A percentile compares a stretch with the other conserved stretches of the same genome.
Evolutionary conservation across 2,329 filamentous ascomycete species (phyloP).

Genomic region (Pseudomassariella vexata): DNA sequence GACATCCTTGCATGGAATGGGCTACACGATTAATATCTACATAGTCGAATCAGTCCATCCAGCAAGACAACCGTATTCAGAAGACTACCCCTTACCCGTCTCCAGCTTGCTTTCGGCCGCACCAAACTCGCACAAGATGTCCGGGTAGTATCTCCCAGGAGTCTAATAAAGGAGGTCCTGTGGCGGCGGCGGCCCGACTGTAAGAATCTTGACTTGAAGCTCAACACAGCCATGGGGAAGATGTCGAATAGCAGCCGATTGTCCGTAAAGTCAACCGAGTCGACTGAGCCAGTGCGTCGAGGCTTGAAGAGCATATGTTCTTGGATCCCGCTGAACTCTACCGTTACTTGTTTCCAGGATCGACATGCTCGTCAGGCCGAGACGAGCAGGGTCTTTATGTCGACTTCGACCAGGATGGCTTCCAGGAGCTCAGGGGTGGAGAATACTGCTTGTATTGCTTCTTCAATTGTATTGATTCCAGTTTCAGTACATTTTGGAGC

Average conservation of each 20-base stretch:
- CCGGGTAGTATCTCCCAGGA: background rate
- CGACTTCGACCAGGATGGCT: conserved; percentile 6
- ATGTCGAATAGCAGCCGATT: conserved; percentile 1
- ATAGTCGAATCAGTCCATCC: background rate
- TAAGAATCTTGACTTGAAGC: background rate
- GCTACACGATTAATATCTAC: background rate
- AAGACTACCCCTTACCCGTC: background rate
- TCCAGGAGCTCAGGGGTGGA: conserved; percentile 10
- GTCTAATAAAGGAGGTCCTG: background rate
- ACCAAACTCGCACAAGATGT: background rate
- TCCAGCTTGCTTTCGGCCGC: conserved; percentile 4
- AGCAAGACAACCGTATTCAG: background rate
- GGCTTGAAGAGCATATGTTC: conserved; percentile 8
- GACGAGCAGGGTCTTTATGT: conserved; percentile 6
- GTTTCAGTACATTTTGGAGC: no score
- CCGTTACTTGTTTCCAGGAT: conserved; percentile 5
- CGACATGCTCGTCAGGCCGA: conserved; percentile 7
- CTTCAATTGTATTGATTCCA: no score
- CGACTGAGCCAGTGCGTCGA: background rate
- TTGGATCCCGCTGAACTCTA: conserved; percentile 5
- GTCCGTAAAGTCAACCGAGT: conserved; percentile 1
- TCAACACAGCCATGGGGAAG: background rate
- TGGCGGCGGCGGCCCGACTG: background rate
- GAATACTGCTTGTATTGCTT: background rate
- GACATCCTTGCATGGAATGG: background rate